Base-by-base conservation (phyloP, 768 basidiomycete genomes). In the Termitomyces sp. region DNA sequence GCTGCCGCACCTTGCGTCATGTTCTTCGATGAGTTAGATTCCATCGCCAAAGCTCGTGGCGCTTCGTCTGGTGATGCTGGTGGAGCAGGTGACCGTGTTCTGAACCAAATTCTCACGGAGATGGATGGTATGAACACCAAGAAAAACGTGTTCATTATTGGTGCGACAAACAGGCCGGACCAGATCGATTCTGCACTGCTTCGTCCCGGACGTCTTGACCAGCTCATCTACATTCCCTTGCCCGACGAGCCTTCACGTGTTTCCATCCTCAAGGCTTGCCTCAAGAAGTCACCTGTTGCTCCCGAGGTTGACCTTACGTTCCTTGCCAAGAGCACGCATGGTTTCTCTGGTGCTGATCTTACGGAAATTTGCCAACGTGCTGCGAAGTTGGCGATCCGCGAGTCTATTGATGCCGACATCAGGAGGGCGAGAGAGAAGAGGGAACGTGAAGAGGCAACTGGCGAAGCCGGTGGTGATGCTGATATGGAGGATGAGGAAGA, bases 1-100 rank as follows among this genome's bases (percentile, higher is more conserved):
- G 97, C 97, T 17, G 97, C 97, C 8, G 96, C 97, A 27, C 97
- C 97, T 54, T 98, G 97, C 70, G 97, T 99, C 65, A 97, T 99
- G 94, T 99, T 99, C 91, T 99, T 99, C 76, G 97, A 99, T 67
- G 97, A 99, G 73, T 81, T 99, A 71, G 97, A 99, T 73, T 97
- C 96, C 16, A 98, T 99, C 67, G 97, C 97, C 45, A 98, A 98
- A 78, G 85, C 95, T 53, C 92, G 97, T 75, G 97, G 97, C 60
- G 81, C 82, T 21, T 81, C 83, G 3, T 75, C 80, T 9, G 95
- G 95, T 38, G 97, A 98, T 74, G 97, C 76, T 54, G 97, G 97
- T 62, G 97, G 97, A 60, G 96, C 97, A 12, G 89, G 96, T 37
- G 97, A 99, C 69, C 93, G 97, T 77, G 97, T 98, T 16, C 82